Percentiles rank a stretch among this genome's conserved stretches.
phyloP scores from a whole-genome alignment of 805 yeast genomes.

The Metschnikowia gelsemii region DNA sequence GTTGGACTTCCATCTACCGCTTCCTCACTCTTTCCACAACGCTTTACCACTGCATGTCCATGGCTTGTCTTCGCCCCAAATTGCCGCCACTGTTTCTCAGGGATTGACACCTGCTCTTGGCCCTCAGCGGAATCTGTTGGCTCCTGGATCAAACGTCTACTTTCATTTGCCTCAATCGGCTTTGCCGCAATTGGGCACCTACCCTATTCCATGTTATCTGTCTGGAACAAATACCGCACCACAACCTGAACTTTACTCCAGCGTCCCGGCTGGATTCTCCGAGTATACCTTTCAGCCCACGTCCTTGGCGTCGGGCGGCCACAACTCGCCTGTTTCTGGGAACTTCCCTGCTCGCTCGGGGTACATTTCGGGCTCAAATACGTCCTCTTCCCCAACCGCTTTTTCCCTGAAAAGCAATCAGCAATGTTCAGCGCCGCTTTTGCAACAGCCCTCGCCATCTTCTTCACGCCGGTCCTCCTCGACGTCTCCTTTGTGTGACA shows the following conservation, averaged over 20 bases:
- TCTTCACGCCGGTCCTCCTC: constrained; percentile 7
- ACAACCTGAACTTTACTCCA: neutral
- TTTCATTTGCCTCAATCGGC: neutral
- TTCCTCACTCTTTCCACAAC: constrained; percentile 1
- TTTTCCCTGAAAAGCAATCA: neutral
- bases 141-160: no score
- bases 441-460: constrained; percentile 11
- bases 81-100: neutral
- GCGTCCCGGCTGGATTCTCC: neutral
- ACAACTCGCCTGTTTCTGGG: no score
- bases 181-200: neutral
- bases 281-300: no score
- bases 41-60: neutral
- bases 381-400: neutral
- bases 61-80: constrained; percentile 6
- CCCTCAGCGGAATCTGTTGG: no score
- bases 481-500: constrained; percentile 2
- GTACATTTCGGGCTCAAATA: neutral
- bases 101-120: neutral
- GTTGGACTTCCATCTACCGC: constrained; percentile 32
- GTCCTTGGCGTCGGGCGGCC: no score
- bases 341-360: no score
- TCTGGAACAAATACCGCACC: neutral
- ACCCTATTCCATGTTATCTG: neutral
- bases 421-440: neutral